These are phyloP conservation scores for Pichia phayaonensis DNA, from an alignment of 805 yeast genomes.

Conservation along the genomic window DNA sequence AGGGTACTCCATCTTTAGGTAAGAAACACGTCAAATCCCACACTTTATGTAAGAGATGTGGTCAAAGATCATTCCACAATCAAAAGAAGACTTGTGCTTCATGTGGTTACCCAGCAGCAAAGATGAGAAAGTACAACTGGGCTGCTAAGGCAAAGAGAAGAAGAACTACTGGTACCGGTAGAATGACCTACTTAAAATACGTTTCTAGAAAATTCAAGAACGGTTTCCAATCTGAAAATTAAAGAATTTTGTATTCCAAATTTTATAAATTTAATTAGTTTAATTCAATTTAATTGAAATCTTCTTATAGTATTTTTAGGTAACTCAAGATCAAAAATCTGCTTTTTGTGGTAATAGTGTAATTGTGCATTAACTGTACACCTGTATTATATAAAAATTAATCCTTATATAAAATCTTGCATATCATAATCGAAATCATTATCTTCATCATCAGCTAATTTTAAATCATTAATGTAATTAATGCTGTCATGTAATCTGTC, in stretches of 20 bases:
- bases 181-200: constrained; percentile 96
- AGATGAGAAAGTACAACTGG: constrained; percentile 99
- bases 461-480: constrained; percentile 33
- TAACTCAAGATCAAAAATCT: background rate
- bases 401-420: background rate
- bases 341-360: constrained; percentile 2
- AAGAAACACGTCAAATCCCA: constrained; percentile 99
- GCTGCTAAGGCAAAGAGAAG: constrained; percentile 99
- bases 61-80: constrained; percentile 96
- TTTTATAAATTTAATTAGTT: background rate
- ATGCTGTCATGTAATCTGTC: constrained; percentile 66
- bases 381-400: background rate
- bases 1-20: constrained; percentile 99
- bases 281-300: background rate
- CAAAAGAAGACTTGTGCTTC: constrained; percentile 99
- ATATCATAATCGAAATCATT: background rate
- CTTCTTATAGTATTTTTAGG: constrained; percentile 3
- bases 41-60: constrained; percentile 99
- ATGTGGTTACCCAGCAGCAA: constrained; percentile 99
- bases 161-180: constrained; percentile 99
- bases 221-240: constrained; percentile 77
- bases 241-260: background rate
- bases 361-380: background rate
- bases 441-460: constrained; percentile 14
- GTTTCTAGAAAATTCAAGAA: constrained; percentile 98